A percentile compares a stretch with the other conserved stretches of the same genome.
Conservation (phyloP, 495 filamentous ascomycete genomes). For the Diplogelasinospora grovesii region DNA sequence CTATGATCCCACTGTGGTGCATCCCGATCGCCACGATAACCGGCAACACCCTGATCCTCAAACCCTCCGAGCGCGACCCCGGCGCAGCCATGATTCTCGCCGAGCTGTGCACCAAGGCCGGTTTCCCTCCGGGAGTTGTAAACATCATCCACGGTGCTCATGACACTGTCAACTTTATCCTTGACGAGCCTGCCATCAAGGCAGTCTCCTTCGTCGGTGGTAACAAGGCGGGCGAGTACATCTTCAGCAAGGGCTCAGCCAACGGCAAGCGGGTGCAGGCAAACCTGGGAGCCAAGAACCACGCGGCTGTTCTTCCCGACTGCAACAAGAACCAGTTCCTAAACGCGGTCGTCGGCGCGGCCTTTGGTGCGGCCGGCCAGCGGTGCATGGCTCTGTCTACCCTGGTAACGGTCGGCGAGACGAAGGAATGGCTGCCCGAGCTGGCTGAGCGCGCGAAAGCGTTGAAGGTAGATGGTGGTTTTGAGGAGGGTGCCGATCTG, state of each 20-base stretch:
- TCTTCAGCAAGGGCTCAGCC: conserved; percentile 84
- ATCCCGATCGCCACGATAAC: conserved; percentile 92
- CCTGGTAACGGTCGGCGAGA: conserved; percentile 88
- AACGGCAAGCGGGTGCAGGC: conserved; percentile 93
- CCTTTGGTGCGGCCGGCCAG: conserved; percentile 95
- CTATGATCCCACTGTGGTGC: conserved; percentile 98
- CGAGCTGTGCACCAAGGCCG: conserved; percentile 83
- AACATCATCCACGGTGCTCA: conserved; percentile 92
- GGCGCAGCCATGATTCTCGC: conserved; percentile 97
- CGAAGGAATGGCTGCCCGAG: conserved; percentile 86
- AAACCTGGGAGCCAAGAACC: conserved; percentile 98
- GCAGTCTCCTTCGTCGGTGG: conserved; percentile 96
- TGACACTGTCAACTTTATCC: conserved; percentile 91
- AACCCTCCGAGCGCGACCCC: conserved; percentile 97
- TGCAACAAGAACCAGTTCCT: conserved; percentile 97
- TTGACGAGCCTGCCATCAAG: conserved; percentile 94
- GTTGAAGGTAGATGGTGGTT: conserved; percentile 88
- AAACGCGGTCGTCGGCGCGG: conserved; percentile 89
- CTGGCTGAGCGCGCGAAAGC: conserved; percentile 85
- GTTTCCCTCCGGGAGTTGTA: conserved; percentile 88
- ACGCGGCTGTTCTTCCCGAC: conserved; percentile 90
- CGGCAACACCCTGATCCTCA: conserved; percentile 90
- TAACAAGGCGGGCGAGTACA: conserved; percentile 97
- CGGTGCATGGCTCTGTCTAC: conserved; percentile 97
- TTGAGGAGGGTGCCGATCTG: conserved; percentile 88